These are phyloP conservation scores for Proliferodiscus dingleyae DNA, from an alignment of 2,329 filamentous ascomycete genomes.

Conservation along the genomic window DNA sequence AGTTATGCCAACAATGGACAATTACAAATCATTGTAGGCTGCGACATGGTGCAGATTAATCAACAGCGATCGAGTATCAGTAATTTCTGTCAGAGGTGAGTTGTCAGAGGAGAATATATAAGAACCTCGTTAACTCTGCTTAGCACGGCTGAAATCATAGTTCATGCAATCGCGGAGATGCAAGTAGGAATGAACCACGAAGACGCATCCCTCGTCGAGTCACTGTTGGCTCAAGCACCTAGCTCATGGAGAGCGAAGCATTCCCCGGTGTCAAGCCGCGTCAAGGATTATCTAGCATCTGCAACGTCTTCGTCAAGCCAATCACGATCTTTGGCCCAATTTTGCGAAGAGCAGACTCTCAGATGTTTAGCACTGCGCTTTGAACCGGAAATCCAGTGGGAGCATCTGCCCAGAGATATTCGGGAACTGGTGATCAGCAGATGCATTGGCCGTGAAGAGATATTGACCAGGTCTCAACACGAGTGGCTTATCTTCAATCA, in stretches of 20 bases:
- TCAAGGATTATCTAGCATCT: constrained; percentile 13
- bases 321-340: constrained; percentile 14
- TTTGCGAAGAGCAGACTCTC: constrained; percentile 36
- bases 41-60: constrained; percentile 10
- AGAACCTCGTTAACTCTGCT: constrained; percentile 13
- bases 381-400: constrained; percentile 47
- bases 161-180: constrained; percentile 15
- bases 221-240: constrained; percentile 35
- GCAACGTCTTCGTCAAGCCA: constrained; percentile 35
- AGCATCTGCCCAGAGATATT: constrained; percentile 41
- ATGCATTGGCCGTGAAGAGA: constrained; percentile 37
- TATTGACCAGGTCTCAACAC: constrained; percentile 18
- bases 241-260: constrained; percentile 22
- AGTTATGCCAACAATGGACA: constrained; percentile 1
- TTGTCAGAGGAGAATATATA: not conserved
- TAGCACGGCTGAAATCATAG: not conserved
- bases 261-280: constrained; percentile 10
- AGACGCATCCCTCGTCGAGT: constrained; percentile 6
- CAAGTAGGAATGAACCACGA: constrained; percentile 25
- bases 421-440: constrained; percentile 41
- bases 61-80: constrained; percentile 6
- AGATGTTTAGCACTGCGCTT: constrained; percentile 44
- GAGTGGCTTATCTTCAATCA: constrained; percentile 21
- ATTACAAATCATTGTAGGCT: constrained; percentile 14
- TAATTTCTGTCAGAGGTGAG: constrained; percentile 13